Conservation (phyloP, 345 rosid genomes). For the Eucalyptus paniculata region DNA sequence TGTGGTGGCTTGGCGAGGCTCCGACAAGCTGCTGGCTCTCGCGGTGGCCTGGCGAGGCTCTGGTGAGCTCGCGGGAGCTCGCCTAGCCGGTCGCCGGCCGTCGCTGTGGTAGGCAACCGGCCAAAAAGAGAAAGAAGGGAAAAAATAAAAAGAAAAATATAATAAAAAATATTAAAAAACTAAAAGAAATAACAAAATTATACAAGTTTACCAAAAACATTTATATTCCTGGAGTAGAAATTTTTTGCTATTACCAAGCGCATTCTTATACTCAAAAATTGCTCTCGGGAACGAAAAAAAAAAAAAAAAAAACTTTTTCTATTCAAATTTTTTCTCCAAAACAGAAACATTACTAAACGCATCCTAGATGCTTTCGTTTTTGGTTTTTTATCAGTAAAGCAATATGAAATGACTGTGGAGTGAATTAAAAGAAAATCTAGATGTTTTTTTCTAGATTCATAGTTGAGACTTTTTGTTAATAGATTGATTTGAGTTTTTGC, state of each 20-base stretch:
- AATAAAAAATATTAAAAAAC: no score
- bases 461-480: neutral
- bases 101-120: rapidly evolving
- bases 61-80: rapidly evolving
- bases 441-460: neutral
- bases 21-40: rapidly evolving
- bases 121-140: no score
- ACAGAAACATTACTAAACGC: rapidly evolving
- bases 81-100: rapidly evolving
- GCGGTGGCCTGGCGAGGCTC: rapidly evolving
- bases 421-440: neutral
- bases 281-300: rapidly evolving
- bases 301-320: no score
- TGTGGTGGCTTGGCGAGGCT: no score
- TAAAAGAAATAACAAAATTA: no score
- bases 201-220: rapidly evolving
- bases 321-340: rapidly evolving
- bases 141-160: no score
- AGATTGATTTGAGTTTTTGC: neutral
- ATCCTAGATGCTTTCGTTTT: rapidly evolving
- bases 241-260: rapidly evolving
- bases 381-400: neutral
- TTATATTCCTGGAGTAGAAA: rapidly evolving
- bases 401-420: neutral
- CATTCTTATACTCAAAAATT: rapidly evolving